Base-by-base conservation (phyloP, 2,329 filamentous ascomycete genomes). In the Kalmusia sp. region DNA sequence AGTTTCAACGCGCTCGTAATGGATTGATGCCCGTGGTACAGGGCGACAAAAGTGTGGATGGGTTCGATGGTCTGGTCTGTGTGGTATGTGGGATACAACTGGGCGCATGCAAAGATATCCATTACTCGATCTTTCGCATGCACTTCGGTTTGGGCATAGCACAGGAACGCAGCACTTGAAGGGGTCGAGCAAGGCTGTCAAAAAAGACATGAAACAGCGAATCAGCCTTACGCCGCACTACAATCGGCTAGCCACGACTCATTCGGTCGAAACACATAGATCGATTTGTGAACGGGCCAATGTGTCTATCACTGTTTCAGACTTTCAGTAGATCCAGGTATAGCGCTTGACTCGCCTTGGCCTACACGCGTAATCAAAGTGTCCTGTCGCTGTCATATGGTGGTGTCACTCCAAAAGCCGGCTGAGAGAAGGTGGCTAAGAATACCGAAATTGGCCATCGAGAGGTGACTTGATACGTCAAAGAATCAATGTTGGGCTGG, bases 141-240 rank as follows among this genome's bases (percentile, higher is more conserved):
- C 21, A 21, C 30, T 46, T 17, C 19, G 15, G 12, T 6, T 27
- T 14, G 14, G 12, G 39, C 39, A 21, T 7, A 17, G 41, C 6
- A 34, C 19, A 15, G 8, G 6, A 5, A 31, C 14, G 15, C 28
- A 27, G 25, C 39, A 30, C 22, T 6, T 30, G n/a, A 30, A 11
- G 22, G 43, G 6, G 14, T 30, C 4, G 14, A 46, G 22, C 30
- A 15, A 7, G 25, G 43, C 30, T 14, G 30, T 34, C 25, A 14
- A 45, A 34, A 21, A 34, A 34, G 35, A 9, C 17, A 31, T 34
- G 43, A 46, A 46, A 43, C 39, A 43, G 27, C 22, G 38, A 24
- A 43, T 25, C 43, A 46, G 30, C 43, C 43, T n/a, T 46, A 31
- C 43, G 30, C 43, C 30, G 43, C 43, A 46, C 43, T 19, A 46